Conservation (phyloP, 169 alveolate species). For the Babesia ovata region DNA sequence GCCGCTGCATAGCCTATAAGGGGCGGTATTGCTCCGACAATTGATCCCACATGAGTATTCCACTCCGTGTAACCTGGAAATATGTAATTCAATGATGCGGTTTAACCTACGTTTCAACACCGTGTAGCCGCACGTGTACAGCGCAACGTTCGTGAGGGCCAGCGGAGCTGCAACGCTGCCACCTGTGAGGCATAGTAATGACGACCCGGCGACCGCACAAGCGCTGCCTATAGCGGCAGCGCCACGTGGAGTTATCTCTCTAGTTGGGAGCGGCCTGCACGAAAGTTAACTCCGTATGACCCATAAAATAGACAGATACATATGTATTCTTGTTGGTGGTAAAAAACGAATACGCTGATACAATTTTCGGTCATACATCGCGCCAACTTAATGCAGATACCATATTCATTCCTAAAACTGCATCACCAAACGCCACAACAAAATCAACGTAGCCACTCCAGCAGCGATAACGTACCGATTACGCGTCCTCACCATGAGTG, state of each 20-base stretch:
- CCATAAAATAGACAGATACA: too few relatives aligned
- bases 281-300: too few relatives aligned
- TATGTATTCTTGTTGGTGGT: too few relatives aligned
- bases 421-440: too few relatives aligned
- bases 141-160: slow-evolving; percentile 55
- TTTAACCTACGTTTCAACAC: slow-evolving; percentile 43
- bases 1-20: slow-evolving; percentile 79
- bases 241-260: slow-evolving; percentile 33
- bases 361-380: too few relatives aligned
- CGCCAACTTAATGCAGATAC: too few relatives aligned
- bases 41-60: slow-evolving; percentile 80
- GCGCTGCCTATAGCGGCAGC: slow-evolving; percentile 44
- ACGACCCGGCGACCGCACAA: slow-evolving; percentile 45
- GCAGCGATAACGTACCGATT: slow-evolving; percentile 56
- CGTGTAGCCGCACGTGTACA: slow-evolving; percentile 60
- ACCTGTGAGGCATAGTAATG: slow-evolving; percentile 41
- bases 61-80: slow-evolving; percentile 67
- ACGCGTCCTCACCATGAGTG: slow-evolving; percentile 74
- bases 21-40: slow-evolving; percentile 82
- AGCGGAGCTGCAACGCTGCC: slow-evolving; percentile 42
- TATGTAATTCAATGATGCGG: neutral
- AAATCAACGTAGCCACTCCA: neutral
- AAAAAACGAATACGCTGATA: too few relatives aligned
- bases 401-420: too few relatives aligned
- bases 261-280: slow-evolving; percentile 52